phyloP scores from a whole-genome alignment of 306 rosid species.

The Trichosanthes truncata region DNA sequence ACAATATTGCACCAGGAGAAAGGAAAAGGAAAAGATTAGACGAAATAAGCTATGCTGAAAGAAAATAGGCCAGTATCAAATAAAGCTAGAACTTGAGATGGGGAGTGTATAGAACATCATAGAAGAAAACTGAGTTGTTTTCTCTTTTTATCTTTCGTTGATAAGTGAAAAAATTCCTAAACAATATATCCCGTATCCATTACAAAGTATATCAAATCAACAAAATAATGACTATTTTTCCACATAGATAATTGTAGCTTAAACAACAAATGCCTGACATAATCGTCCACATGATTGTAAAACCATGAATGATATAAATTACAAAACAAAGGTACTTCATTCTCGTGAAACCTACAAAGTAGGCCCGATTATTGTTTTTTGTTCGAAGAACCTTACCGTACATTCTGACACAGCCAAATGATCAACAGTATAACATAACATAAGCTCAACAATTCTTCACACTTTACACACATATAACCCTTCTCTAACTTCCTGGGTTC shows the following conservation, averaged over 20 bases:
- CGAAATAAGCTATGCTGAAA: neutral
- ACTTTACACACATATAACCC: neutral
- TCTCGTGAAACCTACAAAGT: neutral
- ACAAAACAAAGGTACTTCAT: neutral
- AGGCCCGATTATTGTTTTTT: neutral
- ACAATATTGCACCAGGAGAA: neutral
- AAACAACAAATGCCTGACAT: neutral
- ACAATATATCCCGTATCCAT: neutral
- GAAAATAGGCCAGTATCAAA: constrained; percentile 1
- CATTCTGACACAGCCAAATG: neutral
- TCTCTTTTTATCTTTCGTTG: neutral
- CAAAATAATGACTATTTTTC: neutral
- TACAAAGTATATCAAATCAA: neutral
- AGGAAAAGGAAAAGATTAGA: neutral
- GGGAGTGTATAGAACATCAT: neutral
- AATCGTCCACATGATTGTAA: neutral
- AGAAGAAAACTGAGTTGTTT: constrained; percentile 2
- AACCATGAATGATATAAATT: neutral
- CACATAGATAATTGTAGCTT: neutral
- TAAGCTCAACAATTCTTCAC: neutral
- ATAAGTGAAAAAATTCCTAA: neutral
- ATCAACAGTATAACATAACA: neutral
- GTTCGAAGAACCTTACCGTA: neutral
- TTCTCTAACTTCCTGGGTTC: neutral
- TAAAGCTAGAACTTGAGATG: neutral